Evolutionary conservation across 1,139 yeast species (phyloP).

Genomic region (Wickerhamomyces sp.): DNA sequence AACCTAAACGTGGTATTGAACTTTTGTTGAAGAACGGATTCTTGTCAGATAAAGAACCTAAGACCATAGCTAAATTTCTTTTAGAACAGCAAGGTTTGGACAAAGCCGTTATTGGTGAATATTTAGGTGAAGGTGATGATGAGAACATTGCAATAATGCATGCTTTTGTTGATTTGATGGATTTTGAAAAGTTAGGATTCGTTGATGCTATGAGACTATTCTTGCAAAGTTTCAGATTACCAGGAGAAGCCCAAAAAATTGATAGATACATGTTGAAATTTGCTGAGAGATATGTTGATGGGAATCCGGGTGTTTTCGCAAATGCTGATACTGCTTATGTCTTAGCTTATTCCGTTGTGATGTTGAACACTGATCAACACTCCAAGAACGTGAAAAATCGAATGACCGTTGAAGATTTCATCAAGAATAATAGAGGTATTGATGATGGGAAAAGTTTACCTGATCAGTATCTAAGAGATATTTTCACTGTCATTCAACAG

Average conservation of each 20-base stretch:
- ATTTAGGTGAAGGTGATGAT: constrained; percentile 84
- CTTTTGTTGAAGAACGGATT: constrained; percentile 60
- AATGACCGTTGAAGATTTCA: constrained; percentile 85
- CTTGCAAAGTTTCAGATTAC: constrained; percentile 84
- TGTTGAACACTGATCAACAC: constrained; percentile 93
- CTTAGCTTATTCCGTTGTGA: constrained; percentile 84
- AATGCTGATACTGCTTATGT: constrained; percentile 95
- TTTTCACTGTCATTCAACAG: constrained; percentile 70
- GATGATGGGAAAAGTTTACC: constrained; percentile 89
- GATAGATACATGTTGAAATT: constrained; percentile 95
- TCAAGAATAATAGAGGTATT: constrained; percentile 85
- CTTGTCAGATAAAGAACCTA: constrained; percentile 55
- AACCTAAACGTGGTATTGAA: constrained; percentile 76
- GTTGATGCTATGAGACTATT: constrained; percentile 84
- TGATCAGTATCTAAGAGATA: constrained; percentile 57
- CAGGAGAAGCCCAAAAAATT: constrained; percentile 97
- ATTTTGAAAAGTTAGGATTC: constrained; percentile 62
- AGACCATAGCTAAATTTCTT: constrained; percentile 68
- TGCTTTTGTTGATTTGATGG: constrained; percentile 86
- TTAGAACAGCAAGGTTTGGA: constrained; percentile 77
- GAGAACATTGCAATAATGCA: constrained; percentile 82
- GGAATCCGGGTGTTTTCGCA: constrained; percentile 80
- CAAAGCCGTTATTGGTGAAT: constrained; percentile 84
- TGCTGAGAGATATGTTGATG: constrained; percentile 86
- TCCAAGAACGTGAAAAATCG: constrained; percentile 79